Evolutionary conservation across 1,139 yeast species (phyloP).

Genomic region (Debaryomycetaceae sp.): DNA sequence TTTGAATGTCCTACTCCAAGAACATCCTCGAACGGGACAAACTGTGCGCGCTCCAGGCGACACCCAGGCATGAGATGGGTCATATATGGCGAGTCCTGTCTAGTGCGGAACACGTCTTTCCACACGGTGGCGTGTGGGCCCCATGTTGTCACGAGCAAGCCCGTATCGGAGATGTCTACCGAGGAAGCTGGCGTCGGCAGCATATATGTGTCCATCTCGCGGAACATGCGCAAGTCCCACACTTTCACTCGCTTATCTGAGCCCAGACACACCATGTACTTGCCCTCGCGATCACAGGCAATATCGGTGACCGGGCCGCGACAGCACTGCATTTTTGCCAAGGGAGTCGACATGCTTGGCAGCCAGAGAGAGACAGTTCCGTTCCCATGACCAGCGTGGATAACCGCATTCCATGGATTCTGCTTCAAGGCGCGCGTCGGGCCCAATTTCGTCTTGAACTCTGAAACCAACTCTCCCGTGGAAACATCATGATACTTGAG

Average conservation of each 20-base stretch:
- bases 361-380: constrained; percentile 94
- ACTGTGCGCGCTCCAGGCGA: constrained; percentile 52
- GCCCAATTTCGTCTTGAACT: constrained; percentile 77
- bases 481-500: constrained; percentile 92
- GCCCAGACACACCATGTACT: constrained; percentile 90
- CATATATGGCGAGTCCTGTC: constrained; percentile 80
- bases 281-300: constrained; percentile 86
- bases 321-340: constrained; percentile 70
- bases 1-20: constrained; percentile 76
- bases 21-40: constrained; percentile 94
- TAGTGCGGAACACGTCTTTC: constrained; percentile 59
- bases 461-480: constrained; percentile 80
- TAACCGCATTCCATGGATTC: constrained; percentile 92
- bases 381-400: constrained; percentile 87
- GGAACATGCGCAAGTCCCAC: constrained; percentile 87
- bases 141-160: constrained; percentile 82
- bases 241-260: constrained; percentile 76
- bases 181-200: constrained; percentile 84
- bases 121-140: constrained; percentile 89
- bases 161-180: constrained; percentile 76
- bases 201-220: constrained; percentile 60
- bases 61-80: constrained; percentile 77
- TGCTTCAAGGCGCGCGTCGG: constrained; percentile 83
- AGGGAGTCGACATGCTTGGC: constrained; percentile 78
- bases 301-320: constrained; percentile 83